phyloP scores from a whole-genome alignment of 108 stramenopile species.

The Aurantiochytrium sp. region DNA sequence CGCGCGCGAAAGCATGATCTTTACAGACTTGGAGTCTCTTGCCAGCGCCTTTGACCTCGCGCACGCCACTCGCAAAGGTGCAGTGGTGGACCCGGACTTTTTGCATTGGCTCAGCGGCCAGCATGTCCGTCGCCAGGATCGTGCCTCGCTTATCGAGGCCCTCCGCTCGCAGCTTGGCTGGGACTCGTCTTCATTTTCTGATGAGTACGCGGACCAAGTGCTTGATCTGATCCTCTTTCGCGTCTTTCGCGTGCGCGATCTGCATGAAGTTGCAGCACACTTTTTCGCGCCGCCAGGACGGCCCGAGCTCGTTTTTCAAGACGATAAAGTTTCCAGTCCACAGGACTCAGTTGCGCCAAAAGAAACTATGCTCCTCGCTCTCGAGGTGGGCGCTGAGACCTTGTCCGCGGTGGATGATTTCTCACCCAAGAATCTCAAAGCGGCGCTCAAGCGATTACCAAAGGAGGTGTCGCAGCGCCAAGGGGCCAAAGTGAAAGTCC shows the following conservation, averaged over 20 bases:
- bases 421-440: neutral
- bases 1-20: neutral
- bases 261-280: neutral
- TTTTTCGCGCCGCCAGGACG: neutral
- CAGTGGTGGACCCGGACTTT: slow-evolving; percentile 11
- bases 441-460: neutral
- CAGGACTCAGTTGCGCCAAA: neutral
- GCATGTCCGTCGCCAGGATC: neutral
- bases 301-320: neutral
- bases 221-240: neutral
- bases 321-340: too few species aligned
- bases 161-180: neutral
- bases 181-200: neutral
- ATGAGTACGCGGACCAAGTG: neutral
- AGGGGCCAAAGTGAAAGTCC: neutral
- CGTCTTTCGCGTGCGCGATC: neutral
- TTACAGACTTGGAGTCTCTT: neutral
- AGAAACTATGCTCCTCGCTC: too few species aligned
- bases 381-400: neutral
- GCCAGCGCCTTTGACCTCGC: neutral
- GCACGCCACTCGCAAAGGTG: neutral
- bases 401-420: neutral
- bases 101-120: slow-evolving; percentile 8
- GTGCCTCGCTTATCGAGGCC: neutral
- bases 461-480: neutral